phyloP scores from a whole-genome alignment of 2,329 filamentous ascomycete genomes.

The Tricladium varicosporioides region DNA sequence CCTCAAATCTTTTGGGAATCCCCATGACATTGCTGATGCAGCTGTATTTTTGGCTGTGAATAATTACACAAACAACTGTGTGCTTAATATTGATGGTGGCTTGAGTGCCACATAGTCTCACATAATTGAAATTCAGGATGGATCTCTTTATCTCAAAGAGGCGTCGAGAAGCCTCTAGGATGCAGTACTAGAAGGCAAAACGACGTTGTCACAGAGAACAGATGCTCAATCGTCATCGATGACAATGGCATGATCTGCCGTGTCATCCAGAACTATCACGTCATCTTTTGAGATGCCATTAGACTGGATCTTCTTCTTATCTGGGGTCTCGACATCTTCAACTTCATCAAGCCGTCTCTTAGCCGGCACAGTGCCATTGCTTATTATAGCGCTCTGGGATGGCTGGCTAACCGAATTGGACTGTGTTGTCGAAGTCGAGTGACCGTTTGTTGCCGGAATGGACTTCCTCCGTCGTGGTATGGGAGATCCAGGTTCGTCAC shows the following conservation, averaged over 20 bases:
- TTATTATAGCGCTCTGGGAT: neutral
- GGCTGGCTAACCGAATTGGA: constrained; percentile 16
- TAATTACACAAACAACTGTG: constrained; percentile 81
- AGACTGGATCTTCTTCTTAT: constrained; percentile 35
- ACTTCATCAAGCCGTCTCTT: constrained; percentile 33
- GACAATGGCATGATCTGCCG: constrained; percentile 59
- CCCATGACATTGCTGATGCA: constrained; percentile 77
- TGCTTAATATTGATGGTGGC: constrained; percentile 83
- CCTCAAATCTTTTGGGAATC: constrained; percentile 61
- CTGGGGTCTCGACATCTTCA: constrained; percentile 15
- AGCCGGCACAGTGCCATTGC: constrained; percentile 8
- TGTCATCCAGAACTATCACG: constrained; percentile 34
- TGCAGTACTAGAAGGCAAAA: constrained; percentile 16
- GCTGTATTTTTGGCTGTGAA: constrained; percentile 76
- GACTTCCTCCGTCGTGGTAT: constrained; percentile 30
- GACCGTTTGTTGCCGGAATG: constrained; percentile 17
- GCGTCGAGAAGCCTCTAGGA: neutral
- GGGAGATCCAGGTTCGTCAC: constrained; percentile 17
- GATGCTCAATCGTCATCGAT: constrained; percentile 59
- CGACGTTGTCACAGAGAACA: constrained; percentile 5
- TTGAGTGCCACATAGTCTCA: constrained; percentile 60
- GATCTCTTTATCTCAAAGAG: neutral
- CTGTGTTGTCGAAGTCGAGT: neutral
- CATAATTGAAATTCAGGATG: neutral
- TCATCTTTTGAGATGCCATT: constrained; percentile 38